Conservation (phyloP, 495 filamentous ascomycete species). For the Neurospora intermedia region DNA sequence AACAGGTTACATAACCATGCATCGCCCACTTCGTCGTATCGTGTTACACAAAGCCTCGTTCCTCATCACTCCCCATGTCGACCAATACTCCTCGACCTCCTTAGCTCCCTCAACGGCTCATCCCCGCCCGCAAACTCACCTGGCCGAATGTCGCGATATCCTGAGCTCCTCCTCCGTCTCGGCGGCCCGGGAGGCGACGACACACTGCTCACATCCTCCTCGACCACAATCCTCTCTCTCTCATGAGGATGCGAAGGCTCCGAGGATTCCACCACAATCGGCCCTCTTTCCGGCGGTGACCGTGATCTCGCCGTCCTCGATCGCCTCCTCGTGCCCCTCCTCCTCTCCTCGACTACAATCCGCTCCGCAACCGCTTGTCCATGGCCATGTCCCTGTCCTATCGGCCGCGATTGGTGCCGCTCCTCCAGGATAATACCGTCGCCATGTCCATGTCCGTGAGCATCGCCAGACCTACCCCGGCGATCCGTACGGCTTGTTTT, state of each 20-base stretch:
- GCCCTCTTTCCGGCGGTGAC: neutral
- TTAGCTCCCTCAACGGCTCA: slow-evolving; percentile 16
- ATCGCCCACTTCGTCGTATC: neutral
- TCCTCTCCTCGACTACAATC: slow-evolving; percentile 30
- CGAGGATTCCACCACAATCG: neutral
- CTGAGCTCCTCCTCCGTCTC: slow-evolving; percentile 1
- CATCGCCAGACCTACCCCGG: slow-evolving; percentile 19
- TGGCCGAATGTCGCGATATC: slow-evolving; percentile 24
- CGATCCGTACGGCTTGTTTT: slow-evolving; percentile 13
- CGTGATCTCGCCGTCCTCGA: neutral
- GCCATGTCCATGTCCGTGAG: slow-evolving; percentile 25
- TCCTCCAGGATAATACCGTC: slow-evolving; percentile 7
- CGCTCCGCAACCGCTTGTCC: slow-evolving; percentile 25
- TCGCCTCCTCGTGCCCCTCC: slow-evolving; percentile 6
- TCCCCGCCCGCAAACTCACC: slow-evolving; percentile 24
- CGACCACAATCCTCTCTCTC: neutral
- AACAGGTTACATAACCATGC: neutral
- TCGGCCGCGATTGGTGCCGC: slow-evolving; percentile 14
- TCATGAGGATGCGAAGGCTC: neutral
- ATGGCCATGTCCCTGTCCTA: neutral
- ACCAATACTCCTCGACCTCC: slow-evolving; percentile 20
- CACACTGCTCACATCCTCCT: neutral
- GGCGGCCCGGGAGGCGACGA: slow-evolving; percentile 2
- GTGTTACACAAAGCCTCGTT: neutral
- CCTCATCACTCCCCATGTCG: slow-evolving; percentile 2